Evolutionary conservation across 1,284 basidiomycete species (phyloP).

Genomic region (Xanthoconium separans): DNA sequence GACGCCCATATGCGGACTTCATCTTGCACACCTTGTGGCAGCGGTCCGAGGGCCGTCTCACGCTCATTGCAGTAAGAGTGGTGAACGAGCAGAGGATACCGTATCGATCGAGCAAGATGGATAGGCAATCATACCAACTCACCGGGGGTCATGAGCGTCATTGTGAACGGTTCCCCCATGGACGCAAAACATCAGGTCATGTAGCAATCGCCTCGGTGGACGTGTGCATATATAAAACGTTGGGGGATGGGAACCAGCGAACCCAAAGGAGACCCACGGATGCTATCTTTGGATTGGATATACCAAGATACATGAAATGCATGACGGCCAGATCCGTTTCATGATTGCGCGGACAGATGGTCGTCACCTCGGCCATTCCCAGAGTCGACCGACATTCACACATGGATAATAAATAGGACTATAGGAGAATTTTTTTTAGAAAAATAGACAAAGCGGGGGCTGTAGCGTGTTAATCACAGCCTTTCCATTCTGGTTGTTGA

Average conservation of each 20-base stretch:
- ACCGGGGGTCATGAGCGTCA: not conserved
- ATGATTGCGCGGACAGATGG: not conserved
- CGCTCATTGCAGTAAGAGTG: not conserved
- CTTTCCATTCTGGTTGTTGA: constrained; percentile 17
- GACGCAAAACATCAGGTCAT: not conserved
- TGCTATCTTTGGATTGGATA: constrained; percentile 17
- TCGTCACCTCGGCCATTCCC: constrained; percentile 9
- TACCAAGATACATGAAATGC: not conserved
- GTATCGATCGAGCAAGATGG: not conserved
- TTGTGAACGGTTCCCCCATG: not conserved
- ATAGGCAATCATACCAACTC: not conserved
- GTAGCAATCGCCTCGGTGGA: no score
- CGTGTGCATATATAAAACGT: no score
- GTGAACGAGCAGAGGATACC: not conserved
- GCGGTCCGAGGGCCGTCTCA: constrained; percentile 3
- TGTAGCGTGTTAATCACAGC: constrained; percentile 1
- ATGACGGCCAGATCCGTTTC: not conserved
- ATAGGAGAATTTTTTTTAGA: not conserved
- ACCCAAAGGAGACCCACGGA: constrained; percentile 3
- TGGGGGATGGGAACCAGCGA: constrained; percentile 9
- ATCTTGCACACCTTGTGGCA: constrained; percentile 2
- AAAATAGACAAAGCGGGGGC: not conserved
- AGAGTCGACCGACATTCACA: not conserved
- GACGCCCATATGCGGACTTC: not conserved
- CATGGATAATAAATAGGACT: not conserved